Percentiles rank a stretch among this genome's conserved stretches.
Conservation (phyloP, 2,329 filamentous ascomycete genomes). For the Colletotrichum filicis region DNA sequence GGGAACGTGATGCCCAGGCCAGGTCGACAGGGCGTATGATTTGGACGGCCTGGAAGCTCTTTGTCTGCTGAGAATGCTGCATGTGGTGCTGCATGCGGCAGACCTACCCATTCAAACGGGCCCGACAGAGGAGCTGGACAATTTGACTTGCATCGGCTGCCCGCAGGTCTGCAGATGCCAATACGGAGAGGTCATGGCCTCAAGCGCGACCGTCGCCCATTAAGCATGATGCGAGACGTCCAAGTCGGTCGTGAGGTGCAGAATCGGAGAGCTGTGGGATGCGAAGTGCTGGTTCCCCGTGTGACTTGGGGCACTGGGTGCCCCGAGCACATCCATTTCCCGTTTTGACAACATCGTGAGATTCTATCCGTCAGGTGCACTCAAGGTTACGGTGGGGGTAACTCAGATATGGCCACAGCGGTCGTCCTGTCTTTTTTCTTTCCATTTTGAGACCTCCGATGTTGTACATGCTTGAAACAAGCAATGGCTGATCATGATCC, state of each 20-base stretch:
- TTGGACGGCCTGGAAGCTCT: constrained; percentile 24
- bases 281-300: constrained; percentile 1
- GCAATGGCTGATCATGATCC: constrained; percentile 10
- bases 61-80: constrained; percentile 32
- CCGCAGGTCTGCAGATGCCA: constrained; percentile 27
- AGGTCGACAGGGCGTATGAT: constrained; percentile 9
- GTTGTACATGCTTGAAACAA: constrained; percentile 17
- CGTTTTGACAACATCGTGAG: constrained; percentile 12
- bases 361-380: constrained; percentile 16
- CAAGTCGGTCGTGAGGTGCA: constrained; percentile 13
- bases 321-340: background rate
- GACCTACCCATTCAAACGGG: constrained; percentile 5
- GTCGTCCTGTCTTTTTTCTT: background rate
- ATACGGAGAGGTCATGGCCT: constrained; percentile 17
- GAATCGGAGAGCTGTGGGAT: constrained; percentile 6
- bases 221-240: background rate
- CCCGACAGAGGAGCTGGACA: constrained; percentile 18
- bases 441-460: background rate
- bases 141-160: constrained; percentile 26
- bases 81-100: constrained; percentile 30
- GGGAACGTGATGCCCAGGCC: constrained; percentile 21
- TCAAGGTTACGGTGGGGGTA: background rate
- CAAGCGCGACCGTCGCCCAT: background rate
- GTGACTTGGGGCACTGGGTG: constrained; percentile 1
- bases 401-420: background rate